phyloP scores from a whole-genome alignment of 805 yeast species.

The Saccharomycopsis fibuligera region DNA sequence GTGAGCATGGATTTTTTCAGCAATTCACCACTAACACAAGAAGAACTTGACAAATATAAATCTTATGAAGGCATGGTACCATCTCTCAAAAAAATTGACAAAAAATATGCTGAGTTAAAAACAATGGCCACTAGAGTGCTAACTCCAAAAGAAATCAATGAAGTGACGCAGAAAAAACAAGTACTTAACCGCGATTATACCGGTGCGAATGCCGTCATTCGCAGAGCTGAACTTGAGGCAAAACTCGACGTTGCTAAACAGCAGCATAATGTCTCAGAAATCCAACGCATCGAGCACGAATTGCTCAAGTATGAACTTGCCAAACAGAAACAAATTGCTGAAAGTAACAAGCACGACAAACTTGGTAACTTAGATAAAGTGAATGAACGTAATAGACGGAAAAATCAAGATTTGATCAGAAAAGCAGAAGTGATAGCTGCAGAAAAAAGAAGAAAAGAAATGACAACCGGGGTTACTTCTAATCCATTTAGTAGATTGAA shows the following conservation, averaged over 20 bases:
- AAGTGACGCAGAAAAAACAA: constrained; percentile 65
- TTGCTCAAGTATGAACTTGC: constrained; percentile 36
- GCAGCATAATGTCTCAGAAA: constrained; percentile 38
- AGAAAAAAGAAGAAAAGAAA: constrained; percentile 42
- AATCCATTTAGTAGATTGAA: constrained; percentile 88
- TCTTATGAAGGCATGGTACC: constrained; percentile 56
- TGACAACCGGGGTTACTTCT: constrained; percentile 33
- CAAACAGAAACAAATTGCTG: constrained; percentile 34
- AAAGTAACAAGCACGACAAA: constrained; percentile 26
- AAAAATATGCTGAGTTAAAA: constrained; percentile 56
- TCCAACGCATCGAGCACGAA: constrained; percentile 41
- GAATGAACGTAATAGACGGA: constrained; percentile 77
- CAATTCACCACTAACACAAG: constrained; percentile 63
- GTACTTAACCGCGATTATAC: constrained; percentile 50
- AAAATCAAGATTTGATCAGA: constrained; percentile 70
- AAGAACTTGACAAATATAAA: constrained; percentile 69
- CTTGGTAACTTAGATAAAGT: constrained; percentile 56
- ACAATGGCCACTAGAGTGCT: constrained; percentile 59
- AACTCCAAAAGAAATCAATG: constrained; percentile 68
- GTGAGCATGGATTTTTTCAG: constrained; percentile 77
- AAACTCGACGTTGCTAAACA: constrained; percentile 71
- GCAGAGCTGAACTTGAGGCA: constrained; percentile 64
- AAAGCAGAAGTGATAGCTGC: constrained; percentile 68
- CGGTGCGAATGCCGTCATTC: constrained; percentile 71
- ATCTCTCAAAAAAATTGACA: constrained; percentile 53